Conservation (phyloP, 805 yeast genomes). For the Yamadazyma nakazawae region DNA sequence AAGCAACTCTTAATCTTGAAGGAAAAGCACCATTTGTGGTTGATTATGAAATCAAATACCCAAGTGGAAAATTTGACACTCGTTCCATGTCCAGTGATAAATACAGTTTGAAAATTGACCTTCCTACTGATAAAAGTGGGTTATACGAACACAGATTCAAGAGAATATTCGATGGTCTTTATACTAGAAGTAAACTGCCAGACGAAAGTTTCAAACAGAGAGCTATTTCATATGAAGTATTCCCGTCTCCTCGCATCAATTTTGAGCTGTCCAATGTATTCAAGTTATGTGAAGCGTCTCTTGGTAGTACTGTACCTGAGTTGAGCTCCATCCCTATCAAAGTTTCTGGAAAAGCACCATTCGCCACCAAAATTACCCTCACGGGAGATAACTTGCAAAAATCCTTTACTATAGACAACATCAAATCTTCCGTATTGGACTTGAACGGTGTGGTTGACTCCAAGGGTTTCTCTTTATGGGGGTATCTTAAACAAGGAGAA, state of each 20-base stretch:
- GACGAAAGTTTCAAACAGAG: conserved; percentile 3
- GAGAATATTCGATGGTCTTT: conserved; percentile 64
- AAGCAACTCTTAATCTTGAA: conserved; percentile 37
- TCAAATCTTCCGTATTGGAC: conserved; percentile 23
- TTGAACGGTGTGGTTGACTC: conserved; percentile 8
- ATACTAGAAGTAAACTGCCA: conserved; percentile 30
- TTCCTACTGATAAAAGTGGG: conserved; percentile 51
- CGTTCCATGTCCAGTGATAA: conserved; percentile 31
- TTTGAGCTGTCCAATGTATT: conserved; percentile 48
- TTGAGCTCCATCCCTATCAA: conserved; percentile 44
- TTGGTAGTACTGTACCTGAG: conserved; percentile 23
- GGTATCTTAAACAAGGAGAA: conserved; percentile 52
- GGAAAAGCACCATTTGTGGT: conserved; percentile 70
- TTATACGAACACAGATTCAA: conserved; percentile 57
- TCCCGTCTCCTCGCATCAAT: conserved; percentile 56
- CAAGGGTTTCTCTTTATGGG: conserved; percentile 12
- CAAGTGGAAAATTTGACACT: conserved; percentile 47
- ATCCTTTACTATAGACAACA: conserved; percentile 40
- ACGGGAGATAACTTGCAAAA: conserved; percentile 57
- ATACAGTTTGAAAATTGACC: conserved; percentile 27
- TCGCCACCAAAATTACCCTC: conserved; percentile 52
- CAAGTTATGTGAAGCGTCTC: conserved; percentile 39
- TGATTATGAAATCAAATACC: conserved; percentile 58
- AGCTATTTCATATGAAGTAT: conserved; percentile 39
- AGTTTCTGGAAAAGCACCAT: conserved; percentile 63